Percentiles rank a stretch among this genome's conserved stretches.
These are phyloP conservation scores for Tanacetum coccineum DNA, from an alignment of 129 eudicot genomes.

Conservation along the genomic window DNA sequence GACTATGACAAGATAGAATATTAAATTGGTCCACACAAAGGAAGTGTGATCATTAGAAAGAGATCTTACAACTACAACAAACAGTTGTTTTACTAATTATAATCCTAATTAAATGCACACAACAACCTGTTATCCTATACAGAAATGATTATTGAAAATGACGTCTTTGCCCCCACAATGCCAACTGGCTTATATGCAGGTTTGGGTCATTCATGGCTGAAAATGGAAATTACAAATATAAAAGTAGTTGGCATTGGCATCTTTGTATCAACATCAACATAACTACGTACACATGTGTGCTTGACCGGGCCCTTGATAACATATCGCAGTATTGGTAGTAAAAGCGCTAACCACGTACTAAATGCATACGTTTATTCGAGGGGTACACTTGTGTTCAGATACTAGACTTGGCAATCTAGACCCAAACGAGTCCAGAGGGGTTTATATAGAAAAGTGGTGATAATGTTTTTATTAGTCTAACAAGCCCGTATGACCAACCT, in stretches of 20 bases:
- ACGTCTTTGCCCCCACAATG: constrained; percentile 26
- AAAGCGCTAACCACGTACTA: too few species aligned
- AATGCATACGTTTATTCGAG: too few species aligned
- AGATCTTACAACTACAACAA: constrained; percentile 28
- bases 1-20: constrained; percentile 20
- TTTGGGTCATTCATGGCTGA: constrained; percentile 16
- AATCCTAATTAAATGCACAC: constrained; percentile 26
- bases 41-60: constrained; percentile 31
- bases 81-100: constrained; percentile 24
- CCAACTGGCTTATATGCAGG: constrained; percentile 28
- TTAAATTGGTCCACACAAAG: constrained; percentile 26
- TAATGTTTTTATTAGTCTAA: too few species aligned
- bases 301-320: too few species aligned
- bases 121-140: constrained; percentile 25
- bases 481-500: too few species aligned
- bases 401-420: too few species aligned
- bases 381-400: too few species aligned
- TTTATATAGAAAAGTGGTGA: too few species aligned
- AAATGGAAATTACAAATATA: constrained; percentile 3
- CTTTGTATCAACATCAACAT: constrained; percentile 6
- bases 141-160: constrained; percentile 24
- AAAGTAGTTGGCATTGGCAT: constrained; percentile 5
- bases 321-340: too few species aligned
- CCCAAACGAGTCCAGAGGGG: too few species aligned
- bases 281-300: too few species aligned